Base-by-base conservation (phyloP, 805 yeast genomes). In the Myxozyma nipponensis region DNA sequence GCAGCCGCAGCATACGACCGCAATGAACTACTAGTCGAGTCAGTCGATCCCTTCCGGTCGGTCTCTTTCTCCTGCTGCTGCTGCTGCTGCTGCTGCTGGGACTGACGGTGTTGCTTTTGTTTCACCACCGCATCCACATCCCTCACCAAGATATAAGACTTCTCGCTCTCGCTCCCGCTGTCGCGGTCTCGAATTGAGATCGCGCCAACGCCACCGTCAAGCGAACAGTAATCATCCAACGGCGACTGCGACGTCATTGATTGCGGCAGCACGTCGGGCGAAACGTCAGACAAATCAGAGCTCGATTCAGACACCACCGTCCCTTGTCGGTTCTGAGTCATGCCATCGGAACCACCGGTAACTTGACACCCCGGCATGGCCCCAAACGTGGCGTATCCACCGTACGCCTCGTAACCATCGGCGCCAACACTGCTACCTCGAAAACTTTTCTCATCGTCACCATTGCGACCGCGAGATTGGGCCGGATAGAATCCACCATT, bases 261-360 rank as follows among this genome's bases (percentile, higher is more conserved):
- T 10, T 43, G 51, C 17, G 55, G 47, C 3, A 40, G 24, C 34
- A 46, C 50, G 26, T 53, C 57, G 5, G 57, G 57, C 19, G 57
- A 53, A 34, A 50, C 38, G 23, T 53, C 57, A 7, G 56, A 50
- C 30, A 50, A 28, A 44, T 53, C 57, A 3, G 57, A 53, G 6
- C 56, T 35, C 13, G 32, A 28, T 13, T 28, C 32, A 9, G 32
- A 28, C 32, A 28, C 32, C 13, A 28, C 32, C 32, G 13, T 28
- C 13, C n/a, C n/a, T n/a, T n/a, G n/a, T n/a, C n/a, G n/a, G n/a
- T n/a, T n/a, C n/a, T n/a, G n/a, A n/a, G n/a, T n/a, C n/a, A n/a
- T n/a, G n/a, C n/a, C n/a, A n/a, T n/a, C n/a, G n/a, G n/a, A n/a
- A n/a, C n/a, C n/a, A n/a, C n/a, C n/a, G n/a, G n/a, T n/a, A n/a